A percentile compares a stretch with the other conserved stretches of the same genome.
Conservation (phyloP, 306 rosid genomes). For the Trifolium subterraneum region DNA sequence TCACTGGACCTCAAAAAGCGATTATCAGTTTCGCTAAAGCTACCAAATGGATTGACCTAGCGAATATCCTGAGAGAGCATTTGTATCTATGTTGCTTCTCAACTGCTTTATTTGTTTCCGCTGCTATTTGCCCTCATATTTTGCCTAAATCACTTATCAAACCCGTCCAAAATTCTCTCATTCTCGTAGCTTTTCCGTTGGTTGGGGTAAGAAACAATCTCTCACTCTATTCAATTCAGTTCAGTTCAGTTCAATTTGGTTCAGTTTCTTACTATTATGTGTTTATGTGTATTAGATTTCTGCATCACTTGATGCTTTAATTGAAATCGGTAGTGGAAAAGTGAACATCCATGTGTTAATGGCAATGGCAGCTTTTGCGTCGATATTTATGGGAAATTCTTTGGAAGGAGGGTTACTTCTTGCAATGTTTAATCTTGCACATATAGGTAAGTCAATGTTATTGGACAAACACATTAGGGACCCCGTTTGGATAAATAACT, state of each 20-base stretch:
- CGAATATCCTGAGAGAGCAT: conserved; percentile 77
- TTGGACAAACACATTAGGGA: neutral
- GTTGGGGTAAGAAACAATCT: conserved; percentile 67
- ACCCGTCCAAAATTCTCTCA: conserved; percentile 75
- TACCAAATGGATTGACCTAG: conserved; percentile 77
- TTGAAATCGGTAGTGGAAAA: conserved; percentile 82
- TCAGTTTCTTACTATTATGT: neutral
- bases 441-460: conserved; percentile 68
- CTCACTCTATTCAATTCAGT: neutral
- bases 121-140: conserved; percentile 82
- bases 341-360: conserved; percentile 92
- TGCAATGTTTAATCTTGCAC: conserved; percentile 96
- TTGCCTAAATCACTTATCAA: conserved; percentile 70
- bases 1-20: conserved; percentile 67
- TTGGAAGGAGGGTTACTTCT: conserved; percentile 97
- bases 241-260: neutral
- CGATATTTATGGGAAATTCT: conserved; percentile 88
- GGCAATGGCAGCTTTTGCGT: conserved; percentile 98
- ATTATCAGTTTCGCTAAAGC: conserved; percentile 74
- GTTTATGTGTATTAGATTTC: conserved; percentile 63
- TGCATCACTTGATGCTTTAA: conserved; percentile 88
- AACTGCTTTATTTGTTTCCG: conserved; percentile 69
- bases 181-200: conserved; percentile 75
- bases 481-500: neutral
- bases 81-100: conserved; percentile 85